These are phyloP conservation scores for Neurospora sublineolata DNA, from an alignment of 495 filamentous ascomycete genomes.

Conservation along the genomic window DNA sequence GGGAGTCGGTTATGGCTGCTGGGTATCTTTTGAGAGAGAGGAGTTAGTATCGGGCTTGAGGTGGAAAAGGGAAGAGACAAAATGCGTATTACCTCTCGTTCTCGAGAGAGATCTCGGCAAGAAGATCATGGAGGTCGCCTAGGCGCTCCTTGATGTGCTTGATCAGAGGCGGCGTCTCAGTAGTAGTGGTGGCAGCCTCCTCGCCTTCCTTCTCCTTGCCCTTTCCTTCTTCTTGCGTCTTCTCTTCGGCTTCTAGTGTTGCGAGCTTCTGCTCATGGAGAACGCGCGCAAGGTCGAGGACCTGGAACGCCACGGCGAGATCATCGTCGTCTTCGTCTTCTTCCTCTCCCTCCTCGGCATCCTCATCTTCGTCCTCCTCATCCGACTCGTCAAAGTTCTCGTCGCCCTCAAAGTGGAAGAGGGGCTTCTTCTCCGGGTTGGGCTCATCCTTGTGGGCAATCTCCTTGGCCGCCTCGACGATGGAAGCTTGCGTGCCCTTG, in stretches of 20 bases:
- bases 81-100: slow-evolving; percentile 57
- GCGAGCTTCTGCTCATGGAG: slow-evolving; percentile 52
- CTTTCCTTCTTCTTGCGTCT: slow-evolving; percentile 33
- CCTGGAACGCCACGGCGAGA: slow-evolving; percentile 78
- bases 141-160: slow-evolving; percentile 68
- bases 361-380: slow-evolving; percentile 52
- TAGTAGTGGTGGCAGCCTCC: not conserved
- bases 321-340: slow-evolving; percentile 82
- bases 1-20: slow-evolving; percentile 69
- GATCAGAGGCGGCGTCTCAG: slow-evolving; percentile 33
- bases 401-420: slow-evolving; percentile 88
- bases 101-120: slow-evolving; percentile 89
- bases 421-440: slow-evolving; percentile 44
- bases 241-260: slow-evolving; percentile 11
- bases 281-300: slow-evolving; percentile 81
- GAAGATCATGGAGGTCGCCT: slow-evolving; percentile 81
- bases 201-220: slow-evolving; percentile 37
- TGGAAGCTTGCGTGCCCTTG: slow-evolving; percentile 31
- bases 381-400: slow-evolving; percentile 84
- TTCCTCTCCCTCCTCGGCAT: slow-evolving; percentile 31
- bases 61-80: not conserved
- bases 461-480: slow-evolving; percentile 29
- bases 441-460: slow-evolving; percentile 24
- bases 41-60: not conserved
- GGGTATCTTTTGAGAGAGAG: slow-evolving; percentile 41